Evolutionary conservation across 1,284 basidiomycete species (phyloP).

Genomic region (Cryptococcus jaspeensis): DNA sequence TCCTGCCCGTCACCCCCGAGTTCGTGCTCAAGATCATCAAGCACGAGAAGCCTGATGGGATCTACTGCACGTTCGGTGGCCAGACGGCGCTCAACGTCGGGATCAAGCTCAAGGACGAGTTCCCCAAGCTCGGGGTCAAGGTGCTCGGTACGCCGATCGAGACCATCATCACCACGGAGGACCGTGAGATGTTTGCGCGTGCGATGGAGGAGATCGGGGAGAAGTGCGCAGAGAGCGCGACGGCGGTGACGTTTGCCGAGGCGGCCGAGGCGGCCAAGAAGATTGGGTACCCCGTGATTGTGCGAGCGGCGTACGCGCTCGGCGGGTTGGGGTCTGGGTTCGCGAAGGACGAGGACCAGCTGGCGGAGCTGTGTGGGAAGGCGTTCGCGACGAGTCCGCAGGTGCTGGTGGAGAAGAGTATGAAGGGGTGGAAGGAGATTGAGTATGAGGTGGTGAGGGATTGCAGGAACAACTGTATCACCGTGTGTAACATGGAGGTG

Average conservation of each 20-base stretch:
- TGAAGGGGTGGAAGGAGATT: conserved; percentile 99
- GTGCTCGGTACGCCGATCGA: conserved; percentile 96
- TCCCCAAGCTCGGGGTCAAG: conserved; percentile 77
- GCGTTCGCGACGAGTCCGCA: conserved; percentile 97
- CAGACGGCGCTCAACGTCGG: conserved; percentile 97
- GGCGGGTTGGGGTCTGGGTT: conserved; percentile 95
- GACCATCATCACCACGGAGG: conserved; percentile 96
- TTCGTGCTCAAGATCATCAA: conserved; percentile 98
- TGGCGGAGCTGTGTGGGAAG: conserved; percentile 82
- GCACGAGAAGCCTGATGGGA: conserved; percentile 97
- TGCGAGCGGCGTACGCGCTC: conserved; percentile 93
- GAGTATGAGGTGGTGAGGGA: conserved; percentile 99
- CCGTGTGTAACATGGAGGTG: conserved; percentile 99
- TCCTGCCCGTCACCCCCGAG: conserved; percentile 95
- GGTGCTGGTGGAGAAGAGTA: conserved; percentile 95
- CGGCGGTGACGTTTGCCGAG: conserved; percentile 76
- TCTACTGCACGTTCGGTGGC: conserved; percentile 97
- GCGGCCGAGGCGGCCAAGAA: conserved; percentile 75
- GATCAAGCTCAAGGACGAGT: conserved; percentile 96
- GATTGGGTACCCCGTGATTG: conserved; percentile 97
- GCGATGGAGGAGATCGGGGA: conserved; percentile 98
- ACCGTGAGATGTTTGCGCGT: conserved; percentile 87
- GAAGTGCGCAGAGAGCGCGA: conserved; percentile 80
- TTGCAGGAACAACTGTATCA: conserved; percentile 90
- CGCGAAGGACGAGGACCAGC: conserved; percentile 82